These are phyloP conservation scores for Beta vulgaris DNA, from an alignment of 148 eudicot genomes.

Conservation along the genomic window DNA sequence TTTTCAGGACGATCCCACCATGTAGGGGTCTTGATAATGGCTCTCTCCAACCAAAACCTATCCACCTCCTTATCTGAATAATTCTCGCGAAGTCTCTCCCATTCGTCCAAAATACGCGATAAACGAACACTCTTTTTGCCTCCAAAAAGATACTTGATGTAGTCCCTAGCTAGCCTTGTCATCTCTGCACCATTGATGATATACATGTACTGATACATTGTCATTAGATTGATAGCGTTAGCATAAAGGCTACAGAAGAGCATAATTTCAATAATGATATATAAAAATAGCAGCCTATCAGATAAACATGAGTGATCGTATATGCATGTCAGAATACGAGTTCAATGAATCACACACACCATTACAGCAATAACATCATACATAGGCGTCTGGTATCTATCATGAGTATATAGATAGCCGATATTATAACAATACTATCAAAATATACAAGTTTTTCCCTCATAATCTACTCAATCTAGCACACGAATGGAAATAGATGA, in stretches of 20 bases:
- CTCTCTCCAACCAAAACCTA: conserved; percentile 49
- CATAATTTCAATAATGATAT: no score
- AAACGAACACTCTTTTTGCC: conserved; percentile 58
- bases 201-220: conserved; percentile 57
- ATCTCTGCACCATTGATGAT: conserved; percentile 66
- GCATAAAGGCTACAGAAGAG: neutral
- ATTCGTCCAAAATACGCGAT: conserved; percentile 33
- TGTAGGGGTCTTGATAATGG: conserved; percentile 53
- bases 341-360: neutral
- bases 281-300: no score
- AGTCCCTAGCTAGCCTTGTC: conserved; percentile 43
- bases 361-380: neutral
- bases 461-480: neutral
- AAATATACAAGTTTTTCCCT: neutral
- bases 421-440: no score
- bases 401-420: neutral
- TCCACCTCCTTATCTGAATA: conserved; percentile 28
- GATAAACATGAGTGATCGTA: neutral
- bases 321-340: neutral
- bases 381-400: neutral
- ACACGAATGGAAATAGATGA: neutral
- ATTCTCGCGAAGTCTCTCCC: conserved; percentile 32
- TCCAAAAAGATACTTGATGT: conserved; percentile 37
- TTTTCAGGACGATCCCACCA: conserved; percentile 51
- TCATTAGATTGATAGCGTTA: conserved; percentile 2